phyloP scores from a whole-genome alignment of 2,329 filamentous ascomycete species.

The Trichoderma gracile region DNA sequence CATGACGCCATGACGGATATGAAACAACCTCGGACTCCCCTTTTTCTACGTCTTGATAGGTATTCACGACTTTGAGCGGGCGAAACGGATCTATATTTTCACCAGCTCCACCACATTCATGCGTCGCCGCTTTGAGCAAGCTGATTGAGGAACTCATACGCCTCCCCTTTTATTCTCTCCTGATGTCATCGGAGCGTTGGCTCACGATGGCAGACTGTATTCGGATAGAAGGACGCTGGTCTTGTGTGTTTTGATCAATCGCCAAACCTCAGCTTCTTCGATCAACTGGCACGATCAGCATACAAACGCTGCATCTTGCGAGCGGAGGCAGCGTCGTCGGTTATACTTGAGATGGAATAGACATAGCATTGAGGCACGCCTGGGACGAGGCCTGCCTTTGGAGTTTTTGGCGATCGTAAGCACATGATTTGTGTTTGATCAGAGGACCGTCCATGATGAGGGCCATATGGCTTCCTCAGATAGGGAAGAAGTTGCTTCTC shows the following conservation, averaged over 20 bases:
- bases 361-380: conserved; percentile 35
- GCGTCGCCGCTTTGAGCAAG: background rate
- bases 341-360: conserved; percentile 35
- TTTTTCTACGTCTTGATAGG: conserved; percentile 33
- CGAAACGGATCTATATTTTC: conserved; percentile 27
- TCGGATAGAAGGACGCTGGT: background rate
- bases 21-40: conserved; percentile 28
- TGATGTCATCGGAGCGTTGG: background rate
- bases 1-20: conserved; percentile 29
- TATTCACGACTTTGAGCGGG: conserved; percentile 31
- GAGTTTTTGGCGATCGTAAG: conserved; percentile 9
- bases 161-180: background rate
- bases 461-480: background rate
- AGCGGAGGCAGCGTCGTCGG: conserved; percentile 36
- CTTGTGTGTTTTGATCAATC: too few relatives aligned
- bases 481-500: conserved; percentile 24
- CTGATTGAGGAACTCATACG: background rate
- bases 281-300: background rate
- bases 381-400: conserved; percentile 27
- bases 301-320: conserved; percentile 32
- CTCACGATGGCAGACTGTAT: background rate
- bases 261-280: background rate
- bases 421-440: background rate
- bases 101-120: background rate
- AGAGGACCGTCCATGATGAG: conserved; percentile 7